Evolutionary conservation across 805 yeast species (phyloP), one percentile per base, ranked within the genome.

Genomic region (Nakazawaea populi): DNA sequence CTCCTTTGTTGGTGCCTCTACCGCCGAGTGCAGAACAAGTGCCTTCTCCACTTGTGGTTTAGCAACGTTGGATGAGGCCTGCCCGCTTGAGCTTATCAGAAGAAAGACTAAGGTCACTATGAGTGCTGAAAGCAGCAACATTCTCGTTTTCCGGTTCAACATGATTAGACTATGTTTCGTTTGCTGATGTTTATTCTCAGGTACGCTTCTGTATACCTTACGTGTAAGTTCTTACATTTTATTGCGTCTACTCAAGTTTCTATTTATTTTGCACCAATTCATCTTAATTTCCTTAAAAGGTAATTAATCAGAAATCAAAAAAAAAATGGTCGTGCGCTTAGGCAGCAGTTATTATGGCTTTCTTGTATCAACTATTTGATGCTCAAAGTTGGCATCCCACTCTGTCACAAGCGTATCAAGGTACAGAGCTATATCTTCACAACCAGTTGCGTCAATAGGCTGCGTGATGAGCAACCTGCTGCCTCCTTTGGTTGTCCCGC

Each of bases 351-450:
- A 9, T 35, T 31, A 47, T 28, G 44, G 36, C 34, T n/a, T 55
- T 52, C 75, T 65, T 9, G 81, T 76, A 52, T 79, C 76, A 4
- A 75, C 74, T 35, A 91, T 85, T 65, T 90, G 97, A 62, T 85
- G 77, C 58, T 83, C 80, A 35, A 91, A 72, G 52, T 77, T 81
- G 14, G 72, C 80, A 62, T 86, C 90, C 97, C 97, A 91, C 58
- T 83, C 84, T 6, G 58, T 47, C 36, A 74, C 72, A 54, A 88
- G 69, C 6, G 63, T 56, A 46, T 85, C 80, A 48, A 90, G 68
- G 62, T 87, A 87, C 1, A 71, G 68, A n/a, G 73, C 69, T n/a
- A 89, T 84, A 58, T 83, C 88, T 24, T 73, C 78, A 12, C 79
- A 76, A 2, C 92, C 92, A 1, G 86, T 76, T 14, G 73, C 59